Evolutionary conservation across 2,329 filamentous ascomycete genomes (phyloP), one percentile per base, ranked within the genome.

Genomic region (Aspergillus fumigatiaffinis): DNA sequence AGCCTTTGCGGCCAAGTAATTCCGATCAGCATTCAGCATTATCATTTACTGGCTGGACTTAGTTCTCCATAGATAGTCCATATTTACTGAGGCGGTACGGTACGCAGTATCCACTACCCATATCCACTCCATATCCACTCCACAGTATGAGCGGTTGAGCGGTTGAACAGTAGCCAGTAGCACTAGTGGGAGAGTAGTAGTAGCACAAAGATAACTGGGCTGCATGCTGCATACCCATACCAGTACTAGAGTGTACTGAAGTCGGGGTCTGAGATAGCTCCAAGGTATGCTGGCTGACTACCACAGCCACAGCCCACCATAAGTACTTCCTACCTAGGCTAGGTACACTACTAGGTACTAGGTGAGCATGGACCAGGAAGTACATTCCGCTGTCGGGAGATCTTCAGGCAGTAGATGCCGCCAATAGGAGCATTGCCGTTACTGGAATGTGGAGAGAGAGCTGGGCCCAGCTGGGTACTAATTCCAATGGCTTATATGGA

Each of bases 351-450:
- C 28, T 29, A 32, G 14, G 12, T 17, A 14, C 29, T 38, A 17
- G 1, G 32, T 17, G 14, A 38, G 32, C 25, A 20, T 14, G 32
- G 32, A n/a, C 35, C 46, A 25, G 25, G 32, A 32, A 28, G 12
- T 20, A n/a, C 41, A 26, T 35, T 29, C 28, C 28, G 28, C 28
- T 52, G 49, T 29, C 49, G 20, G 51, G 48, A 48, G 47, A 53
- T 51, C 51, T 23, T 41, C 9, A 17, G 28, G 23, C 54, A 46
- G 48, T 28, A 41, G 5, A 17, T 25, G 23, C 58, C 52, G 42
- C 59, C 60, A 62, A 61, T 62, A 56, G 60, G 60, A 49, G 53
- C 49, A 51, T 44, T 57, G 59, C 60, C 60, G 52, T 49, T 23
- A 49, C 14, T 47, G 59, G 58, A 62, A 62, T 59, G 55, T 52